These are phyloP conservation scores for Drechslerella coelobrocha DNA, from an alignment of 2,329 filamentous ascomycete genomes.

Conservation along the genomic window DNA sequence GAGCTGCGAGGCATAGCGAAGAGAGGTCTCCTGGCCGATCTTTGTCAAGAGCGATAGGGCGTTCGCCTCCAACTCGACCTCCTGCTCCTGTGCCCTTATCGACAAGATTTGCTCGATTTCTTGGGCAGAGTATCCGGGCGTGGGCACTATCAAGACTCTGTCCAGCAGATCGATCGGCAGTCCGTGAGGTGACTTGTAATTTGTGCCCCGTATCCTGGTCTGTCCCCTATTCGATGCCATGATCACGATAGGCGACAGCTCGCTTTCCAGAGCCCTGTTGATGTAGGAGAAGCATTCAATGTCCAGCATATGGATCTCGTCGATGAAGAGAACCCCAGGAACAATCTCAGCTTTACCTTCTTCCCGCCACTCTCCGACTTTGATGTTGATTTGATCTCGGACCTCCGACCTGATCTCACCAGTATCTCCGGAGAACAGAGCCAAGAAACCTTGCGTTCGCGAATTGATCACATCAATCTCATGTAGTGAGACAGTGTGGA, in stretches of 20 bases:
- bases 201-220: constrained; percentile 89
- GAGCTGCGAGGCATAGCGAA: constrained; percentile 96
- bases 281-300: constrained; percentile 99
- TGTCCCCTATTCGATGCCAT: constrained; percentile 98
- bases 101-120: constrained; percentile 92
- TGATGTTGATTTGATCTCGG: constrained; percentile 97
- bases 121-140: constrained; percentile 78
- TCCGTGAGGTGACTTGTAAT: constrained; percentile 91
- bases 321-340: constrained; percentile 94
- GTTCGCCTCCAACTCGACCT: constrained; percentile 88
- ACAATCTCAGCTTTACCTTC: constrained; percentile 99
- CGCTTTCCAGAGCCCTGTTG: constrained; percentile 93
- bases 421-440: constrained; percentile 96
- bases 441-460: constrained; percentile 95
- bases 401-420: constrained; percentile 98
- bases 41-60: constrained; percentile 92
- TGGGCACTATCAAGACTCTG: constrained; percentile 94
- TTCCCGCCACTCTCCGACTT: constrained; percentile 98
- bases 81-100: constrained; percentile 91
- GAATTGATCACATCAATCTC: constrained; percentile 99
- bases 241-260: constrained; percentile 95
- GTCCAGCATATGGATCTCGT: constrained; percentile 99
- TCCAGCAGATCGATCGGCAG: constrained; percentile 95
- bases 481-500: constrained; percentile 94
- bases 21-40: constrained; percentile 88